Evolutionary conservation across 805 yeast species (phyloP).

Genomic region (Zygoascus ofunaensis): DNA sequence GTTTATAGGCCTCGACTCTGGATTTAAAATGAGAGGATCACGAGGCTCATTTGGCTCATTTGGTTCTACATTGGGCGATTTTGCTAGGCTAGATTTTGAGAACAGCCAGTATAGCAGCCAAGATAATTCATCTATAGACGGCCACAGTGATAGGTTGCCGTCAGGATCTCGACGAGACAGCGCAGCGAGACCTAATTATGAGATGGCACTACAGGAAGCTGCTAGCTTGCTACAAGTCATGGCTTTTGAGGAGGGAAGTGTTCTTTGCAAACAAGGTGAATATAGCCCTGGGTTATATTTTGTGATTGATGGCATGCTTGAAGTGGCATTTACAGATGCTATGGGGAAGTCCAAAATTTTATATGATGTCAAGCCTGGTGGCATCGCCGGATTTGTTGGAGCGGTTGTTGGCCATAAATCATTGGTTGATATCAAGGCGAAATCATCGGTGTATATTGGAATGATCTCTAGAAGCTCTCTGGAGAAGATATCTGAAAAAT

Average conservation of each 20-base stretch:
- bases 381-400: conserved; percentile 80
- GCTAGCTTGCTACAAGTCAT: conserved; percentile 44
- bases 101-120: conserved; percentile 6
- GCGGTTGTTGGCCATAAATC: conserved; percentile 73
- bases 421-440: conserved; percentile 59
- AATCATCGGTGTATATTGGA: conserved; percentile 58
- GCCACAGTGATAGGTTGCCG: conserved; percentile 1
- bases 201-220: conserved; percentile 13
- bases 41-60: not conserved
- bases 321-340: conserved; percentile 43
- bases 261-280: conserved; percentile 54
- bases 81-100: conserved; percentile 4
- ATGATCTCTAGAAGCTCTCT: conserved; percentile 54
- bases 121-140: conserved; percentile 3
- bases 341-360: conserved; percentile 24
- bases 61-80: conserved; percentile 1
- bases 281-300: conserved; percentile 68
- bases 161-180: not conserved
- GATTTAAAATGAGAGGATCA: not conserved
- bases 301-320: conserved; percentile 69
- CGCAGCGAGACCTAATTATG: conserved; percentile 5
- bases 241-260: conserved; percentile 43
- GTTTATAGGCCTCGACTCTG: conserved; percentile 8
- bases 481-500: conserved; percentile 61
- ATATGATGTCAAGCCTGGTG: conserved; percentile 62